Evolutionary conservation across 345 rosid species (phyloP).

Genomic region (Brassica cretica): DNA sequence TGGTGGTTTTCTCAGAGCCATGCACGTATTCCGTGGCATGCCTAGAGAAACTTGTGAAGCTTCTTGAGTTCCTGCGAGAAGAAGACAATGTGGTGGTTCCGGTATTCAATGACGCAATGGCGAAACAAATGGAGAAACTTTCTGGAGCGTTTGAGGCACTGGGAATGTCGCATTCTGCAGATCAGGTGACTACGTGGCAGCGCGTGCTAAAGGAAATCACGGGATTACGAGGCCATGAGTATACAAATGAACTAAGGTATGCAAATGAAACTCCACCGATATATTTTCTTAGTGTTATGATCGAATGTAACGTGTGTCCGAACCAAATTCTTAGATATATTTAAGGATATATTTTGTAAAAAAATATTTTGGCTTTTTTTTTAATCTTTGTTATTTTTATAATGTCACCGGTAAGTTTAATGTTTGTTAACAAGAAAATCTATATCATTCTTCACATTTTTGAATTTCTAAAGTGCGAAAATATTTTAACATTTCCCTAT

Average conservation of each 20-base stretch:
- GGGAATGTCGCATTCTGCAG: not conserved
- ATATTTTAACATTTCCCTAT: no score
- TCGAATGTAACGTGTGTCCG: not conserved
- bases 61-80: not conserved
- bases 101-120: not conserved
- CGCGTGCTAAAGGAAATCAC: not conserved
- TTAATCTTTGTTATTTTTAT: no score
- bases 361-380: no score
- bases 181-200: not conserved
- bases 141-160: not conserved
- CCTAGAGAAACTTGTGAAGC: conserved; percentile 1
- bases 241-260: not conserved
- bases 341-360: no score
- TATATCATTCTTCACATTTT: no score
- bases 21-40: not conserved
- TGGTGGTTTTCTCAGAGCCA: not conserved
- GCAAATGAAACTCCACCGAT: not conserved
- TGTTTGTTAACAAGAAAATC: no score
- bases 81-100: not conserved
- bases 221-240: not conserved
- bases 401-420: no score
- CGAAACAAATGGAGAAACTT: not conserved
- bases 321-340: no score
- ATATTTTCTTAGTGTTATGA: no score
- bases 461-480: no score